Percentiles rank a stretch among this genome's conserved stretches.
These are phyloP conservation scores for Ophiostoma sp. DNA, from an alignment of 2,329 filamentous ascomycete genomes.

Conservation along the genomic window DNA sequence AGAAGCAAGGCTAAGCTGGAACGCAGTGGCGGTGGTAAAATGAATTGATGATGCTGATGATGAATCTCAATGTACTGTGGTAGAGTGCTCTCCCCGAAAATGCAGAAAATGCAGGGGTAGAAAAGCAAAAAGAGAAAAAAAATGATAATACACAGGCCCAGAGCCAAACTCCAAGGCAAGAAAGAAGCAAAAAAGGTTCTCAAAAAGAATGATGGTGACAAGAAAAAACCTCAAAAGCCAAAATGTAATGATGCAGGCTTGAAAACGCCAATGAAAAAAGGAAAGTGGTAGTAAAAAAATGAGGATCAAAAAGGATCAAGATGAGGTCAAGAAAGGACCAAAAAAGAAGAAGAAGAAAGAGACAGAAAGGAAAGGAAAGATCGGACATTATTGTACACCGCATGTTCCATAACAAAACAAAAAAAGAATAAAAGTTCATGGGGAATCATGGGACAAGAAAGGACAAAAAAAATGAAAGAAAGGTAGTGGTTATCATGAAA, in stretches of 20 bases:
- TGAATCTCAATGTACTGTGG: neutral
- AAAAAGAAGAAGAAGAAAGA: neutral
- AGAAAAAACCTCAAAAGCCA: neutral
- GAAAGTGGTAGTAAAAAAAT: constrained; percentile 7
- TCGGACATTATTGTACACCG: constrained; percentile 23
- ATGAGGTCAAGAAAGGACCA: neutral
- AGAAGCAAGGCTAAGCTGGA: constrained; percentile 17
- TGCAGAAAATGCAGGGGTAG: neutral
- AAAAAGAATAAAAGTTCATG: neutral
- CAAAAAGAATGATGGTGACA: neutral
- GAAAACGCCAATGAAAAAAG: constrained; percentile 13
- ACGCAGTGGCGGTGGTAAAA: constrained; percentile 2
- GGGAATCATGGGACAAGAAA: constrained; percentile 20
- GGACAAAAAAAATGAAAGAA: neutral
- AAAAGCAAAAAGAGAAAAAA: neutral
- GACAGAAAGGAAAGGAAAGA: neutral
- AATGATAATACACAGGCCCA: constrained; percentile 12
- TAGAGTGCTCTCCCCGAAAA: neutral
- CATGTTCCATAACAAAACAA: constrained; percentile 20
- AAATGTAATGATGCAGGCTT: neutral
- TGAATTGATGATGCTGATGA: constrained; percentile 9
- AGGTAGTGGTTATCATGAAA: neutral
- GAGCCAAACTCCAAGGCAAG: constrained; percentile 12
- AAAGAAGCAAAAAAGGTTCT: neutral
- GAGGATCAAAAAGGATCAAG: neutral